Evolutionary conservation across 139 green algal genomes (phyloP).

Genomic region (Chlamydomonas sphaeroides): DNA sequence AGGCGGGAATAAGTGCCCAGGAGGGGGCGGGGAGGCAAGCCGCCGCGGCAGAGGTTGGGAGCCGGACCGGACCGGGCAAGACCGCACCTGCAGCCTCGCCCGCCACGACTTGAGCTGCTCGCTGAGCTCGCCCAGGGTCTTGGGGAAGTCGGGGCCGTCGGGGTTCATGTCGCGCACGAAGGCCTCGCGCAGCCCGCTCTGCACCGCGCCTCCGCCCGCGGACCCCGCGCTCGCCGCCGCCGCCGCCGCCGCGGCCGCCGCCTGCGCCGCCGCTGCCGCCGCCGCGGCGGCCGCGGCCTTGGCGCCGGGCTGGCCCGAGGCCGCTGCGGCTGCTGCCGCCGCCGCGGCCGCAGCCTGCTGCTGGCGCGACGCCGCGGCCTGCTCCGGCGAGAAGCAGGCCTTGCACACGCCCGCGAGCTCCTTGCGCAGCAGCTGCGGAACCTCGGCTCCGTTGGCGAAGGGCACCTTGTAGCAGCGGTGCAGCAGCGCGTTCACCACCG

Average conservation of each 20-base stretch:
- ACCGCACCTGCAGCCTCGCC: conserved; percentile 67
- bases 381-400: conserved; percentile 71
- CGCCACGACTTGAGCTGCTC: conserved; percentile 90
- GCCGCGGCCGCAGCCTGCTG: neutral
- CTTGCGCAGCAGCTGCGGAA: conserved; percentile 81
- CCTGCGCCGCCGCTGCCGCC: neutral
- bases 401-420: conserved; percentile 89
- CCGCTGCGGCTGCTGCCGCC: neutral
- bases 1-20: too few relatives aligned
- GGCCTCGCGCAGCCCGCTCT: conserved; percentile 68
- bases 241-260: neutral
- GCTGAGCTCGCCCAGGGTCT: conserved; percentile 86
- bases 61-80: too few relatives aligned
- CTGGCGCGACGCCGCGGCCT: conserved; percentile 9
- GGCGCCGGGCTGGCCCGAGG: neutral
- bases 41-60: too few relatives aligned
- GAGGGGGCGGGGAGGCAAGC: too few relatives aligned
- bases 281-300: neutral
- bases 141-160: conserved; percentile 75
- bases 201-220: neutral
- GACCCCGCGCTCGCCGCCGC: neutral
- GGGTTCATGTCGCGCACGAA: conserved; percentile 94
- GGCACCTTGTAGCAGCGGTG: conserved; percentile 90
- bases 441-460: conserved; percentile 63
- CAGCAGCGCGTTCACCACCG: conserved; percentile 94